Conservation (phyloP, 768 basidiomycete genomes). For the Mycena venus region DNA sequence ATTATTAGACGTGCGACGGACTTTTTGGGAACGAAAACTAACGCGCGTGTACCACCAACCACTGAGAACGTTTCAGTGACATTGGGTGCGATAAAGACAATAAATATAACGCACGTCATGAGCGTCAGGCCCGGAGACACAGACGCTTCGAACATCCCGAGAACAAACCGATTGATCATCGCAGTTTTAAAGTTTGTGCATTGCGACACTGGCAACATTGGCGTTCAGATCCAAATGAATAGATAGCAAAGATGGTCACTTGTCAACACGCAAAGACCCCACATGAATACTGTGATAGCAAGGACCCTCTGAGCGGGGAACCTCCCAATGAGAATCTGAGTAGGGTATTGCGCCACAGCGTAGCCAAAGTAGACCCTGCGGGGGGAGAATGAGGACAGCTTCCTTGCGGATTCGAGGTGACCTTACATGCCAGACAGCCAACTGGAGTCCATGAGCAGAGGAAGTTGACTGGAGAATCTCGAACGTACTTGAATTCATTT, state of each 20-base stretch:
- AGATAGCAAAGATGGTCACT: background rate
- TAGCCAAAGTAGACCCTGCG: conserved; percentile 33
- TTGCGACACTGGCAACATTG: conserved; percentile 24
- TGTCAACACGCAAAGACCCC: conserved; percentile 35
- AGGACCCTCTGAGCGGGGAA: conserved; percentile 34
- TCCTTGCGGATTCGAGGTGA: too few species aligned
- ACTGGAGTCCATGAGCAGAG: background rate
- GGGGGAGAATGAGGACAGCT: background rate
- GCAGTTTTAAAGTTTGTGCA: conserved; percentile 37
- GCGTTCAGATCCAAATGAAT: background rate
- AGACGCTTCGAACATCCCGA: conserved; percentile 35
- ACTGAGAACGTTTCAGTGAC: background rate
- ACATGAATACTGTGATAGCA: conserved; percentile 31
- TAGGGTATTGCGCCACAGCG: conserved; percentile 33
- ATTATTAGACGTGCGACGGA: background rate
- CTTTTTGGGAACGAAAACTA: background rate
- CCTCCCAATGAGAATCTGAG: conserved; percentile 32
- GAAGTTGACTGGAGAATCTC: background rate
- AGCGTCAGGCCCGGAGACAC: conserved; percentile 34
- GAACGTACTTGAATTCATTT: conserved; percentile 32
- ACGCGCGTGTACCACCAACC: conserved; percentile 37
- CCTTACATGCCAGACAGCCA: conserved; percentile 29
- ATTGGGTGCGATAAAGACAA: background rate
- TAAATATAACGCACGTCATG: conserved; percentile 30
- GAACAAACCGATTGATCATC: conserved; percentile 34